These are phyloP conservation scores for Noccaea bulbosa DNA, from an alignment of 345 rosid species.

Conservation along the genomic window DNA sequence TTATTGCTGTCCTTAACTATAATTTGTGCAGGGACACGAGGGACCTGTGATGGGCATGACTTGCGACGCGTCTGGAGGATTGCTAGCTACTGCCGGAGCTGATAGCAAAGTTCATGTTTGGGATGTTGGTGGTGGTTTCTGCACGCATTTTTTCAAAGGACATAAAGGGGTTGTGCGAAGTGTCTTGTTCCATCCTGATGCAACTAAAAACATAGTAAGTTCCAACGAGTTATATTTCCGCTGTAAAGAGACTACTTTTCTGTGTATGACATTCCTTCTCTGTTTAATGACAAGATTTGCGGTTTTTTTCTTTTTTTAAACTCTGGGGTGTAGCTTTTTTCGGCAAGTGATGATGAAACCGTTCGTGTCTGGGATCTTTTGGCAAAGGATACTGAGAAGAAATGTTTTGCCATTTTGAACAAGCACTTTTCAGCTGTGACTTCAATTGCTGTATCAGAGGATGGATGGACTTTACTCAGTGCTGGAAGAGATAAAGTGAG, in stretches of 20 bases:
- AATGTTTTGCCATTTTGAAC: conserved; percentile 69
- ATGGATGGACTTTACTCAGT: conserved; percentile 78
- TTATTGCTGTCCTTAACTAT: not conserved
- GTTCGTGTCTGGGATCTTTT: conserved; percentile 88
- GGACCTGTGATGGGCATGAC: conserved; percentile 94
- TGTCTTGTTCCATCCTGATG: conserved; percentile 81
- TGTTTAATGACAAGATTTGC: conserved; percentile 11
- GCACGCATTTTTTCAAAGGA: conserved; percentile 93
- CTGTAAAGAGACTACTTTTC: not conserved
- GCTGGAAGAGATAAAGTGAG: conserved; percentile 95
- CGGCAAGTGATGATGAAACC: conserved; percentile 89
- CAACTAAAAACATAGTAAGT: conserved; percentile 70
- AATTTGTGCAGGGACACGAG: conserved; percentile 70
- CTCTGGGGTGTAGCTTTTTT: conserved; percentile 60
- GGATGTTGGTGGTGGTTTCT: conserved; percentile 99
- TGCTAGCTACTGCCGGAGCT: conserved; percentile 96
- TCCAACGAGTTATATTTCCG: not conserved
- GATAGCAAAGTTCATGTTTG: conserved; percentile 96
- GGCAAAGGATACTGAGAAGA: conserved; percentile 69
- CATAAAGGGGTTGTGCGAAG: conserved; percentile 85
- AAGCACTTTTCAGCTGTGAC: conserved; percentile 86
- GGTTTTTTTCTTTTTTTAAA: not conserved
- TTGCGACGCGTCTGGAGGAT: conserved; percentile 91
- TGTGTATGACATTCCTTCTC: not conserved
- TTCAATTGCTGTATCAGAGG: conserved; percentile 77